A percentile compares a stretch with the other conserved stretches of the same genome.
Conservation (phyloP, 805 yeast species). For the Metschnikowia colocasiae region DNA sequence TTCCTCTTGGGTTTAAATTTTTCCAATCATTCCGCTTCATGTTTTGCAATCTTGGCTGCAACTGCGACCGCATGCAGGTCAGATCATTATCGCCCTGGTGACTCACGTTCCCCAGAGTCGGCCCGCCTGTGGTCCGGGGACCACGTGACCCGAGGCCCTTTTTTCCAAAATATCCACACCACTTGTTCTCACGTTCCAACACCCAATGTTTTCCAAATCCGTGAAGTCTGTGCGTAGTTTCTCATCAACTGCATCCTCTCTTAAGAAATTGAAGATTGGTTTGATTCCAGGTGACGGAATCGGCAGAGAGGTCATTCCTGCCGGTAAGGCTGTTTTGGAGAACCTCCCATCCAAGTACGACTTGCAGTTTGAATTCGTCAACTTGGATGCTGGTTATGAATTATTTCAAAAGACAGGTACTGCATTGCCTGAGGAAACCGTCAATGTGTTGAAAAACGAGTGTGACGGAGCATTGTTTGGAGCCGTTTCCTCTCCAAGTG, state of each 20-base stretch:
- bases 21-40: neutral
- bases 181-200: neutral
- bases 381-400: conserved; percentile 92
- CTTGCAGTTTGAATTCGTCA: conserved; percentile 78
- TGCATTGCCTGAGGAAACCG: conserved; percentile 92
- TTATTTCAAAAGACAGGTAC: conserved; percentile 91
- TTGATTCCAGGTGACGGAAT: conserved; percentile 98
- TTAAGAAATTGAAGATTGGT: conserved; percentile 45
- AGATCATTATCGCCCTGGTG: conserved; percentile 3
- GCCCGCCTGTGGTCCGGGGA: conserved; percentile 5
- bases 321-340: conserved; percentile 85
- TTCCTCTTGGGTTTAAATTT: no score
- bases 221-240: conserved; percentile 23
- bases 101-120: conserved; percentile 9
- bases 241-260: conserved; percentile 28
- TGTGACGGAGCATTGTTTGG: conserved; percentile 99
- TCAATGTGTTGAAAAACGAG: conserved; percentile 64
- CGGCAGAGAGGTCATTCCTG: conserved; percentile 96
- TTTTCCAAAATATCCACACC: neutral
- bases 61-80: neutral
- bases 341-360: conserved; percentile 73
- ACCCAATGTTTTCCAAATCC: conserved; percentile 18
- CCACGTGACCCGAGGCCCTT: neutral
- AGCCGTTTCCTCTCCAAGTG: conserved; percentile 93
- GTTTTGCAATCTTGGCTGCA: conserved; percentile 1